Conservation (phyloP, 2,329 filamentous ascomycete species). For the Leptographium procerum region DNA sequence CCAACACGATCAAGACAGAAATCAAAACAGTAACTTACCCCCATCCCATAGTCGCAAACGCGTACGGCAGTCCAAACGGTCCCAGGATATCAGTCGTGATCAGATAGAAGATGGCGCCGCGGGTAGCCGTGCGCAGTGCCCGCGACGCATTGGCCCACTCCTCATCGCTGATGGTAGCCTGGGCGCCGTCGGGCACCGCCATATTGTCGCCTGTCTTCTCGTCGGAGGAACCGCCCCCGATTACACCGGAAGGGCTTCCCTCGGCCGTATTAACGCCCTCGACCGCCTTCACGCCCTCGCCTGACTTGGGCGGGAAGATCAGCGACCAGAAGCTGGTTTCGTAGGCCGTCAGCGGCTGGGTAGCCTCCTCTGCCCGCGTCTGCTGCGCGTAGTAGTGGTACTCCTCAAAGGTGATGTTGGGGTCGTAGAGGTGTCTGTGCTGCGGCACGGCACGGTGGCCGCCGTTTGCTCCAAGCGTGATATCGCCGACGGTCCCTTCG, state of each 20-base stretch:
- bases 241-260: neutral
- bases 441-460: constrained; percentile 5
- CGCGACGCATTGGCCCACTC: constrained; percentile 37
- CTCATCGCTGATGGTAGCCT: constrained; percentile 20
- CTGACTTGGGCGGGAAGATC: constrained; percentile 13
- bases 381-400: constrained; percentile 22
- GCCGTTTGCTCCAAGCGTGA: too few relatives aligned
- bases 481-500: neutral
- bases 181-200: neutral
- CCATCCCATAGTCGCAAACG: constrained; percentile 17
- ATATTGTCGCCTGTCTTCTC: neutral
- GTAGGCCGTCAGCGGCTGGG: constrained; percentile 10
- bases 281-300: constrained; percentile 7
- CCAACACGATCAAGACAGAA: neutral
- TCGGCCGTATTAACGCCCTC: constrained; percentile 7
- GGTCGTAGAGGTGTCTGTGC: constrained; percentile 16
- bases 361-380: constrained; percentile 21
- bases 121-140: constrained; percentile 31
- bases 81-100: constrained; percentile 38
- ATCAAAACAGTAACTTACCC: constrained; percentile 12
- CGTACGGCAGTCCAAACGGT: constrained; percentile 26
- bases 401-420: constrained; percentile 22
- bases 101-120: constrained; percentile 35
- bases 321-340: constrained; percentile 14
- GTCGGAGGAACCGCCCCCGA: neutral